Base-by-base conservation (phyloP, 805 yeast species). In the Danielia oregonensis region DNA sequence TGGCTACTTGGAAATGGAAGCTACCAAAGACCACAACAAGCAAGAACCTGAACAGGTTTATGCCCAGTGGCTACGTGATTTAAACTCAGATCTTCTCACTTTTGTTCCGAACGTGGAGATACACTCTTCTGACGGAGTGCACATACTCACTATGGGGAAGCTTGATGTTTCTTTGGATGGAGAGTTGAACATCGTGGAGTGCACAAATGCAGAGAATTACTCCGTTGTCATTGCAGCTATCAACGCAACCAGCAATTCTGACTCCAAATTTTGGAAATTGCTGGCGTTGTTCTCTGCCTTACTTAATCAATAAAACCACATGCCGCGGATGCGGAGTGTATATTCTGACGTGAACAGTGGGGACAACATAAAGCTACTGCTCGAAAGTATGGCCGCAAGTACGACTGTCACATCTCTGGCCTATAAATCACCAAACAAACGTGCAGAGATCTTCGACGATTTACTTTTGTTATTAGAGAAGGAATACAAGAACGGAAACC, bases 401-500 rank as follows among this genome's bases (percentile, higher is more conserved):
- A 26, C 36, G 16, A 10, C 21, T 8, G 28, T 24, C 12, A 24
- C 26, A n/a, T n/a, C n/a, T n/a, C n/a, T n/a, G n/a, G n/a, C n/a
- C n/a, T n/a, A n/a, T n/a, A n/a, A n/a, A n/a, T n/a, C n/a, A n/a
- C n/a, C n/a, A n/a, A n/a, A n/a, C n/a, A n/a, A n/a, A n/a, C n/a
- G n/a, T n/a, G n/a, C n/a, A n/a, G n/a, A n/a, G n/a, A n/a, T n/a
- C n/a, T 26, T 61, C 14, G 48, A 59, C 23, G 48, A 52, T 30
- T 43, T 62, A 16, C 40, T 61, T 17, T 45, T 44, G 33, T 36
- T 66, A 30, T 68, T 68, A 11, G 58, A 60, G 35, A 55, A 53
- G 41, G 72, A 66, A 44, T 63, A 62, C 35, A 45, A 50, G 32
- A 55, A 43, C 29, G 72, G 72, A 8, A 66, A 66, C 39, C 51